Percentiles rank a stretch among this genome's conserved stretches.
These are phyloP conservation scores for Psidium guajava DNA, from an alignment of 345 rosid species.

Conservation along the genomic window DNA sequence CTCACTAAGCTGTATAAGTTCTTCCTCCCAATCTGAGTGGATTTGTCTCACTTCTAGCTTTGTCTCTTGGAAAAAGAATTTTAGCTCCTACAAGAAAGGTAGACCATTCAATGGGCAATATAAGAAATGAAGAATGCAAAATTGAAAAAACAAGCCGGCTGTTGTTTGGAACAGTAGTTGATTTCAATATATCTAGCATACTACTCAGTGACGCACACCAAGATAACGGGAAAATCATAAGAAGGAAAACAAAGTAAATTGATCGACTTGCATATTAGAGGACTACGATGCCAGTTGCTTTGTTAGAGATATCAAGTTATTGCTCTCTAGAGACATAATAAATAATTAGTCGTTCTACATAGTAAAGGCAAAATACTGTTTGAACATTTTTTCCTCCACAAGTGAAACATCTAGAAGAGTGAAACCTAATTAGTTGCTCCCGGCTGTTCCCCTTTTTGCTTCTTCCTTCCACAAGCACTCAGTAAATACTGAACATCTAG, in stretches of 20 bases:
- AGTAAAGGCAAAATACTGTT: not conserved
- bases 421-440: not conserved
- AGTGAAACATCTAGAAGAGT: not conserved
- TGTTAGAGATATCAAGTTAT: not conserved
- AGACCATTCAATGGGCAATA: not conserved
- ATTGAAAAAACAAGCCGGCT: not conserved
- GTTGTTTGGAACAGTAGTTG: not conserved
- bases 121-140: not conserved
- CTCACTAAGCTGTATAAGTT: constrained; percentile 53
- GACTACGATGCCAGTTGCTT: not conserved
- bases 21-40: constrained; percentile 62
- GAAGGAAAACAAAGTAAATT: not conserved
- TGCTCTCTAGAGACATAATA: not conserved
- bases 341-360: not conserved
- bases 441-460: not conserved
- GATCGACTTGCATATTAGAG: not conserved
- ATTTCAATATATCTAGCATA: not conserved
- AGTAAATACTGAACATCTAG: not conserved
- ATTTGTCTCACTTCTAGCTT: constrained; percentile 47
- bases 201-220: not conserved
- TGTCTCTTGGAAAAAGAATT: constrained; percentile 28
- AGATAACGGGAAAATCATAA: not conserved
- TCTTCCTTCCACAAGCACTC: not conserved
- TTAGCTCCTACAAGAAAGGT: constrained; percentile 40
- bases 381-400: not conserved